These are phyloP conservation scores for Pseudopithomyces maydicus DNA, from an alignment of 2,329 filamentous ascomycete genomes.

Conservation along the genomic window DNA sequence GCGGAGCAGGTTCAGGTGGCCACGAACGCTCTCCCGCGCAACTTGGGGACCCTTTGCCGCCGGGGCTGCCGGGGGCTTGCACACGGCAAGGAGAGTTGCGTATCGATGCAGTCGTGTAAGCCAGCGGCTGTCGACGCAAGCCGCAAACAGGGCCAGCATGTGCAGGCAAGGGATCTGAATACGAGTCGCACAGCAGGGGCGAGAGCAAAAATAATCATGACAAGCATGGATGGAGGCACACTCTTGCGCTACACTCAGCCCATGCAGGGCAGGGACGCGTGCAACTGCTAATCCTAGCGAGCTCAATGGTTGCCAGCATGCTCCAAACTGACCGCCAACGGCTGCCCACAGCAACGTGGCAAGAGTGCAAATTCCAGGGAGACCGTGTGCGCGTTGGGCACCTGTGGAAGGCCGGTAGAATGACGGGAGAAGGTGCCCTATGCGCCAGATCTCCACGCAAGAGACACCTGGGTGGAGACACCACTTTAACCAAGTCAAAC, in stretches of 20 bases:
- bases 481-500: constrained; percentile 13
- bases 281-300: constrained; percentile 9
- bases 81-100: neutral
- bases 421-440: constrained; percentile 43
- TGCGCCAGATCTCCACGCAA: constrained; percentile 32
- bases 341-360: constrained; percentile 24
- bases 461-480: constrained; percentile 8
- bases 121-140: constrained; percentile 7
- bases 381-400: constrained; percentile 28
- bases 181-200: constrained; percentile 36
- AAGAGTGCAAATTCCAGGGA: constrained; percentile 27
- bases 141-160: constrained; percentile 10
- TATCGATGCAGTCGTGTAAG: constrained; percentile 1
- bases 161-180: constrained; percentile 20
- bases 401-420: constrained; percentile 45
- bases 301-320: constrained; percentile 20
- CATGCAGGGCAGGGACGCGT: constrained; percentile 19
- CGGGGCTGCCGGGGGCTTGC: constrained; percentile 8
- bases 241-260: constrained; percentile 26
- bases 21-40: neutral
- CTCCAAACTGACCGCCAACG: constrained; percentile 33
- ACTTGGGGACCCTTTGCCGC: constrained; percentile 6
- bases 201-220: constrained; percentile 41
- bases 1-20: constrained; percentile 2
- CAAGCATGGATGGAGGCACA: constrained; percentile 14